phyloP scores from a whole-genome alignment of 2,329 filamentous ascomycete species.

The Colletotrichum caudatum region DNA sequence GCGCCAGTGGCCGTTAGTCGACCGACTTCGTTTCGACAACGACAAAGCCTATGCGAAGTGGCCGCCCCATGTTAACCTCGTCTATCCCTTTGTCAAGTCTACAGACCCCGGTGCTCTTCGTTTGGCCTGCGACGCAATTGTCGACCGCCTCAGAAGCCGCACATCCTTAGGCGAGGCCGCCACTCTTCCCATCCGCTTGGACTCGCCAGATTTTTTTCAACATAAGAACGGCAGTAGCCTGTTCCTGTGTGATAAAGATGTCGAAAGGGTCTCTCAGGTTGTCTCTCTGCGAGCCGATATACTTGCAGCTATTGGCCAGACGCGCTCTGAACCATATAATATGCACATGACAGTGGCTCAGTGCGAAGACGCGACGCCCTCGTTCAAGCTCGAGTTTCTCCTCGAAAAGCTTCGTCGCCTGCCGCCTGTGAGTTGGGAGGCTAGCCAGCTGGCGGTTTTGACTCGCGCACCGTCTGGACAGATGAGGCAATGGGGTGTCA shows the following conservation, averaged over 20 bases:
- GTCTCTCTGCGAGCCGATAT: slow-evolving; percentile 51
- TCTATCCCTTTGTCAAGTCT: slow-evolving; percentile 72
- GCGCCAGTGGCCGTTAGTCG: slow-evolving; percentile 60
- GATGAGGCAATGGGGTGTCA: slow-evolving; percentile 69
- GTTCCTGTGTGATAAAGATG: slow-evolving; percentile 54
- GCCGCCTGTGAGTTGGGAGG: slow-evolving; percentile 61
- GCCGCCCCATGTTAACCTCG: slow-evolving; percentile 75
- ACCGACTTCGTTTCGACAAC: slow-evolving; percentile 70
- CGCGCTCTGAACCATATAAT: slow-evolving; percentile 48
- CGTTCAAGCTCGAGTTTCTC: slow-evolving; percentile 62
- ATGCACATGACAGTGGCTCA: slow-evolving; percentile 73
- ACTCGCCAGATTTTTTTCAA: slow-evolving; percentile 59
- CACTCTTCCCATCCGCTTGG: slow-evolving; percentile 51
- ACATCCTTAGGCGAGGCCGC: slow-evolving; percentile 18
- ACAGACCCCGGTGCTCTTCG: slow-evolving; percentile 55
- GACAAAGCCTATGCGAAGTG: slow-evolving; percentile 72
- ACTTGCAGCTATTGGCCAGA: slow-evolving; percentile 52
- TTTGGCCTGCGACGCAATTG: slow-evolving; percentile 56
- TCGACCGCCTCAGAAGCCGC: slow-evolving; percentile 48
- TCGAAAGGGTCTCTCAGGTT: slow-evolving; percentile 44
- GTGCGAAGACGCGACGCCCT: slow-evolving; percentile 57
- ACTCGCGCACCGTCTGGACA: slow-evolving; percentile 59
- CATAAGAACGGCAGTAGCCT: slow-evolving; percentile 65
- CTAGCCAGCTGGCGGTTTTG: slow-evolving; percentile 64
- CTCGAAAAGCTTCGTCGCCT: slow-evolving; percentile 64